Base-by-base conservation (phyloP, 1,139 yeast genomes). In the Lodderomyces parapsilosis region DNA sequence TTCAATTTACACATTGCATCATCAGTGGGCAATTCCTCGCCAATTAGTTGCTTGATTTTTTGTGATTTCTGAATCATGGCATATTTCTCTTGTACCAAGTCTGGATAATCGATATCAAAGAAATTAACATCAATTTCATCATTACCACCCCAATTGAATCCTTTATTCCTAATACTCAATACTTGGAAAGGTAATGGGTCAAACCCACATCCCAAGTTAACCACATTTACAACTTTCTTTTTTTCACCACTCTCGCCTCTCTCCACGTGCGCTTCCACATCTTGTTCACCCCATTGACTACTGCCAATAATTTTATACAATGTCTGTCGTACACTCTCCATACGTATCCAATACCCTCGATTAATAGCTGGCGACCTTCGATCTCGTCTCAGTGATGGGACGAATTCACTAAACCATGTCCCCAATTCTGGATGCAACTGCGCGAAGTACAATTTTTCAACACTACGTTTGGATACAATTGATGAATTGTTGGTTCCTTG, bases 401-500 rank as follows among this genome's bases (percentile, higher is more conserved):
- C 95, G 63, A 87, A 87, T 49, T 74, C 68, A 46, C 81, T 73
- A 58, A 86, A 85, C 63, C 81, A 83, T 54, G 76, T 80, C 6
- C 63, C 65, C 37, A 59, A 42, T 34, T 69, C 65, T 15, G 76
- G 71, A 34, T 66, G 67, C 36, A 78, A 56, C 28, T 63, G 61
- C 1, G 67, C 58, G 36, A 74, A 63, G 56, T 86, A 87, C 13
- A 85, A 62, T 54, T 75, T 67, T 56, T 87, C 95, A 1, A 86
- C 95, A 1, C 94, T 85, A 49, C 94, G 65, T 56, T 87, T 87
- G 2, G 94, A 86, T 2, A 86, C 91, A 39, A 87, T 87, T 0
- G 95, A 86, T 10, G 91, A 85, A 54, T 83, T 86, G 58, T 87
- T 87, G 10, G 96, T 87, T 1, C 89, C 91, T 61, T 86, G 95